Evolutionary conservation across 495 filamentous ascomycete genomes (phyloP).

Genomic region (Cercophora scortea): DNA sequence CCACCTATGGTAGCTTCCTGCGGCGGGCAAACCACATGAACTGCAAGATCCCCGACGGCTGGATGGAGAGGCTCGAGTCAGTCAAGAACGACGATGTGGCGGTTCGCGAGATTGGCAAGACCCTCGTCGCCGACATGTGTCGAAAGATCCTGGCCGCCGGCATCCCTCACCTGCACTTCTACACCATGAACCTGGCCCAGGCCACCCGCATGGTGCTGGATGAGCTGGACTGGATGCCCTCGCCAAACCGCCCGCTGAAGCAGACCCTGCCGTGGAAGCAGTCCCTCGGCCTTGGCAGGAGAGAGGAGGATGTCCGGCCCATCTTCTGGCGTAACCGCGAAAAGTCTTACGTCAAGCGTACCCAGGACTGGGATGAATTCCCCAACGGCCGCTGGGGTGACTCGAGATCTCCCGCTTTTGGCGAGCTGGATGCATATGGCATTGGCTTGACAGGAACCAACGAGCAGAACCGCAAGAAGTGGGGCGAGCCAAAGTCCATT

Average conservation of each 20-base stretch:
- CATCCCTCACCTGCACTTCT: slow-evolving; percentile 90
- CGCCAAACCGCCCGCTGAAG: slow-evolving; percentile 65
- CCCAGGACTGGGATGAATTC: slow-evolving; percentile 98
- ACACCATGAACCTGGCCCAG: slow-evolving; percentile 98
- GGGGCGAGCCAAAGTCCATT: slow-evolving; percentile 77
- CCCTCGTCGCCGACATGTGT: slow-evolving; percentile 87
- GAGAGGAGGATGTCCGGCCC: slow-evolving; percentile 91
- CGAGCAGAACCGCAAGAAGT: slow-evolving; percentile 90
- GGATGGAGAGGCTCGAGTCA: slow-evolving; percentile 77
- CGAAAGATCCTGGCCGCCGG: slow-evolving; percentile 71
- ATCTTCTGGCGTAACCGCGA: slow-evolving; percentile 99
- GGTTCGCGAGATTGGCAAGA: slow-evolving; percentile 84
- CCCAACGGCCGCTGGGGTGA: slow-evolving; percentile 99
- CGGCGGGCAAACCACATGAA: slow-evolving; percentile 85
- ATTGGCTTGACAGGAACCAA: slow-evolving; percentile 95
- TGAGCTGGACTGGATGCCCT: slow-evolving; percentile 73
- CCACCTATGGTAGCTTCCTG: slow-evolving; percentile 86
- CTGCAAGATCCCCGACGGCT: slow-evolving; percentile 68
- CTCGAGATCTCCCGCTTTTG: slow-evolving; percentile 91
- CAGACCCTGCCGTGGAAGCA: slow-evolving; percentile 91
- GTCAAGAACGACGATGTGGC: slow-evolving; percentile 95
- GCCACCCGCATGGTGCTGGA: slow-evolving; percentile 91
- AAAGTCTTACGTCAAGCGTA: slow-evolving; percentile 87
- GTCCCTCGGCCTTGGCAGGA: slow-evolving; percentile 77
- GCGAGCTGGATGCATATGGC: slow-evolving; percentile 92